Evolutionary conservation across 2,329 filamentous ascomycete species (phyloP).

Genomic region (Trichoderma arundinaceum): DNA sequence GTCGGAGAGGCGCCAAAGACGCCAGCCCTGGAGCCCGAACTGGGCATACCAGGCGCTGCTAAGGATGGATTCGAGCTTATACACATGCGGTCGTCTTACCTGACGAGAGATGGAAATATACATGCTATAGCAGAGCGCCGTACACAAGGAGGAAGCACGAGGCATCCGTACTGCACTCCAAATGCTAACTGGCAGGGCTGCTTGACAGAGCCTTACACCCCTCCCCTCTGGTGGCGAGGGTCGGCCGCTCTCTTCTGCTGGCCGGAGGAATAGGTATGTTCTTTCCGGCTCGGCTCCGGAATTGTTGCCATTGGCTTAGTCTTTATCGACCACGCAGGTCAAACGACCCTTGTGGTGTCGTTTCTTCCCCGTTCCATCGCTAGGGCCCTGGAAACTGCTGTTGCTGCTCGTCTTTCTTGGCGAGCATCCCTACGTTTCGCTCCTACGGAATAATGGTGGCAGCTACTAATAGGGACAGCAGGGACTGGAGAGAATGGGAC

Average conservation of each 20-base stretch:
- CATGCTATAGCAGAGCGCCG: not conserved
- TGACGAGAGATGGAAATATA: not conserved
- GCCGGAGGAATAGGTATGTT: constrained; percentile 14
- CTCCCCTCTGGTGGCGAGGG: constrained; percentile 5
- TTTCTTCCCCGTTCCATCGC: constrained; percentile 13
- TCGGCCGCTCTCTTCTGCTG: not conserved
- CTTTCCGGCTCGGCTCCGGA: constrained; percentile 7
- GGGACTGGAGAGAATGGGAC: constrained; percentile 10
- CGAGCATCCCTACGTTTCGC: not conserved
- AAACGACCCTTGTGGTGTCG: not conserved
- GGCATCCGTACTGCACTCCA: not conserved
- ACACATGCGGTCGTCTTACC: not conserved
- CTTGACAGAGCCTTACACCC: constrained; percentile 22
- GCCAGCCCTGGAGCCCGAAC: constrained; percentile 2
- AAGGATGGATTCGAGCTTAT: not conserved
- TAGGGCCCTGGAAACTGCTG: constrained; percentile 2
- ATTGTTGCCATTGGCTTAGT: constrained; percentile 1
- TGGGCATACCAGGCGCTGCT: not conserved
- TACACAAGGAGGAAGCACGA: constrained; percentile 1
- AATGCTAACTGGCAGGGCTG: constrained; percentile 13
- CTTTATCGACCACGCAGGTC: not conserved
- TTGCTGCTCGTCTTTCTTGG: not conserved
- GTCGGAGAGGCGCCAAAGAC: not conserved
- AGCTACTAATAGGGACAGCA: constrained; percentile 12
- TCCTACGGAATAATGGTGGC: constrained; percentile 2